Evolutionary conservation across 1,284 basidiomycete genomes (phyloP).

Genomic region (Sphaerobolus stellatus): DNA sequence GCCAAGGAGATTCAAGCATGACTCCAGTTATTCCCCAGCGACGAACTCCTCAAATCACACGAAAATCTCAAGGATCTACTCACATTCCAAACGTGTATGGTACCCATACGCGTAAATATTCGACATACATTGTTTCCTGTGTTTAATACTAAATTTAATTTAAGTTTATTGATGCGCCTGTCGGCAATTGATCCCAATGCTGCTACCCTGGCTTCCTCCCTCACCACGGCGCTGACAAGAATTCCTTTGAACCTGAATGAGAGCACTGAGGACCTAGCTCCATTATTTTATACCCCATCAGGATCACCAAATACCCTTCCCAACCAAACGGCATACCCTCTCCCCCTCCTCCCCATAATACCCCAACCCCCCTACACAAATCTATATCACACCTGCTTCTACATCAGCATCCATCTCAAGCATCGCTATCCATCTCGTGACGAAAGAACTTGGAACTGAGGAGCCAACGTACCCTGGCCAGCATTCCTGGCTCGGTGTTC

Average conservation of each 20-base stretch:
- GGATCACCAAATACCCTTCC: background rate
- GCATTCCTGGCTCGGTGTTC: slow-evolving; percentile 9
- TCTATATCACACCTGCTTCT: background rate
- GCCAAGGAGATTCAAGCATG: slow-evolving; percentile 4
- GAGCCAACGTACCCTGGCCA: background rate
- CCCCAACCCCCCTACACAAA: background rate
- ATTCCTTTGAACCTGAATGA: background rate
- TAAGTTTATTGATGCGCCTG: slow-evolving; percentile 5
- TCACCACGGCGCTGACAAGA: slow-evolving; percentile 5
- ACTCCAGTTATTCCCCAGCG: background rate
- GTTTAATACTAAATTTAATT: background rate
- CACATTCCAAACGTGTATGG: slow-evolving; percentile 4
- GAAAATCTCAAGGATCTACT: background rate
- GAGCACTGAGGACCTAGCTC: too few relatives aligned
- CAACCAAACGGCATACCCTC: background rate
- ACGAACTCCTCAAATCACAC: background rate
- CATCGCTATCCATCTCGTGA: slow-evolving; percentile 4
- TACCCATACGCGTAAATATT: slow-evolving; percentile 4
- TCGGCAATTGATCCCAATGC: background rate
- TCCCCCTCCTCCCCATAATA: background rate
- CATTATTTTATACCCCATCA: too few relatives aligned
- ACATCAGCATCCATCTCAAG: slow-evolving; percentile 1
- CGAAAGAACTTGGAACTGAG: background rate
- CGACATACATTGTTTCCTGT: background rate
- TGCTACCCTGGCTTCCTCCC: background rate